phyloP scores from a whole-genome alignment of 2,329 filamentous ascomycete species.

The Esteya vermicola region DNA sequence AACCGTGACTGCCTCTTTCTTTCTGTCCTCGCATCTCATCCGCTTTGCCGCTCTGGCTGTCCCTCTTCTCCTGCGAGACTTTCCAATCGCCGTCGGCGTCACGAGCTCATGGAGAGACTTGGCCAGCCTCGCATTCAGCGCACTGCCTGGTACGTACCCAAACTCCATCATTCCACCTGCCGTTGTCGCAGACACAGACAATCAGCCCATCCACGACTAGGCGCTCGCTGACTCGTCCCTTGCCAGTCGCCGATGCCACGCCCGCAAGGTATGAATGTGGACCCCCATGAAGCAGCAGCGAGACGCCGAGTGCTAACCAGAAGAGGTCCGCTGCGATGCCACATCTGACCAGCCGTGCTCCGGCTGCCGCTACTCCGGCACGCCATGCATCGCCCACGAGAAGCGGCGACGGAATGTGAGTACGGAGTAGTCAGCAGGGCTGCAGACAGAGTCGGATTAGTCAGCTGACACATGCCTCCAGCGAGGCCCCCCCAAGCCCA shows the following conservation, averaged over 20 bases:
- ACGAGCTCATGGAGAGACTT: neutral
- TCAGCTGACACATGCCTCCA: neutral
- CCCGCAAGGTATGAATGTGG: slow-evolving; percentile 5
- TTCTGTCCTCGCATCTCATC: too few relatives aligned
- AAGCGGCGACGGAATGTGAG: slow-evolving; percentile 8
- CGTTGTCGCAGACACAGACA: too few relatives aligned
- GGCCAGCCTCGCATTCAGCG: neutral
- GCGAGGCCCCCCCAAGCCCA: slow-evolving; percentile 4
- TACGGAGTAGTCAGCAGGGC: neutral
- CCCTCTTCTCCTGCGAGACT: neutral
- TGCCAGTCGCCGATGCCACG: slow-evolving; percentile 6
- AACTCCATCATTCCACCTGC: too few relatives aligned
- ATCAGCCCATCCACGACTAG: too few relatives aligned
- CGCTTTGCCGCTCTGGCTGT: too few relatives aligned
- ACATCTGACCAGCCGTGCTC: slow-evolving; percentile 3
- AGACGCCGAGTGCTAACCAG: neutral
- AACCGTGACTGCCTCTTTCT: too few relatives aligned
- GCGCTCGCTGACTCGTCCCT: neutral
- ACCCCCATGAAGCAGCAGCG: neutral
- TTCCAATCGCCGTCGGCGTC: neutral
- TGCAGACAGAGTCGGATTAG: too few relatives aligned
- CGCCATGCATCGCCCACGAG: slow-evolving; percentile 7
- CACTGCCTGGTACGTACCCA: neutral
- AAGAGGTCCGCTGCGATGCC: slow-evolving; percentile 6
- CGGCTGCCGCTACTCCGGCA: slow-evolving; percentile 5